A percentile compares a stretch with the other conserved stretches of the same genome.
Evolutionary conservation across 148 eudicot species (phyloP).

Genomic region (Cornus controversa): DNA sequence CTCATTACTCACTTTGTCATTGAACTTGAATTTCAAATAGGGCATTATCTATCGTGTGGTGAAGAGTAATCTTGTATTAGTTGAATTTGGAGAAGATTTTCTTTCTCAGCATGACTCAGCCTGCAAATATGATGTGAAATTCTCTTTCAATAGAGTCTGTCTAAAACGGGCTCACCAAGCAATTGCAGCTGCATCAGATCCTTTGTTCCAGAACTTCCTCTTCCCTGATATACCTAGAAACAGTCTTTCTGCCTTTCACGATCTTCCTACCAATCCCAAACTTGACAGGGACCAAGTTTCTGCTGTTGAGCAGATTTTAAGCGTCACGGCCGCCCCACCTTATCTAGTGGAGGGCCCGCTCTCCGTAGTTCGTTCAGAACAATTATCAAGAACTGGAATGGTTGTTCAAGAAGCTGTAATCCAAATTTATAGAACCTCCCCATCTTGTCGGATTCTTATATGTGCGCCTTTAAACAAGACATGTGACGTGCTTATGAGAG

Average conservation of each 20-base stretch:
- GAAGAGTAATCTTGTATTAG: conserved; percentile 20
- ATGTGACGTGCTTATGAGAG: conserved; percentile 19
- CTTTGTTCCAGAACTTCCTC: conserved; percentile 19
- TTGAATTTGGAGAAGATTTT: conserved; percentile 27
- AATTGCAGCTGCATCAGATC: conserved; percentile 12
- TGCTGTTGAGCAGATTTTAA: conserved; percentile 10
- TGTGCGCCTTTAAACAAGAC: conserved; percentile 18
- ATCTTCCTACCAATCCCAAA: not conserved
- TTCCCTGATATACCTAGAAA: conserved; percentile 5
- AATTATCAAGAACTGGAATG: conserved; percentile 9
- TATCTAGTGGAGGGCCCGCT: conserved; percentile 3
- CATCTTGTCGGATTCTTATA: conserved; percentile 18
- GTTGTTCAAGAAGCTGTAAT: not conserved
- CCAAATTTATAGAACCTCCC: conserved; percentile 9
- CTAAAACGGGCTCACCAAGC: conserved; percentile 33
- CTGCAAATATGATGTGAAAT: conserved; percentile 27
- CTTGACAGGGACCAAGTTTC: conserved; percentile 9
- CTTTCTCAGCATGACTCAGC: conserved; percentile 14
- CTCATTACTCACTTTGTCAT: not conserved
- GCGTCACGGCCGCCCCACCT: conserved; percentile 2
- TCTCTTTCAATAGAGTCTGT: conserved; percentile 31
- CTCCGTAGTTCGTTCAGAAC: not conserved
- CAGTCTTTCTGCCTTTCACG: not conserved
- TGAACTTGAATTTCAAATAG: conserved; percentile 8
- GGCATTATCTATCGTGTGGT: conserved; percentile 27